A percentile compares a stretch with the other conserved stretches of the same genome.
Conservation (phyloP, 257 asterid species). For the Datura wrightii region DNA sequence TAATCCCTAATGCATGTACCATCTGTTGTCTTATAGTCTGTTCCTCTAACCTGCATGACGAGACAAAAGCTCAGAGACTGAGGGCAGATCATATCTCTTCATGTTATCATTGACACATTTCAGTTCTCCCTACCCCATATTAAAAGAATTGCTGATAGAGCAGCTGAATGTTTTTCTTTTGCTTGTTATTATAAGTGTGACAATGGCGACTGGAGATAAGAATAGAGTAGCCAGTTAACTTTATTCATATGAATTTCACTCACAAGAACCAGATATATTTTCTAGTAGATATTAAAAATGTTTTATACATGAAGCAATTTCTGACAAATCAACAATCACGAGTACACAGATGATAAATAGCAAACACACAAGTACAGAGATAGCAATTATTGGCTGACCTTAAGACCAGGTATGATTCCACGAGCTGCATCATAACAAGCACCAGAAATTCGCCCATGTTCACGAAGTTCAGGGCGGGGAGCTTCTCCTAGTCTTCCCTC, state of each 20-base stretch:
- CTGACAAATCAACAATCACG: not conserved
- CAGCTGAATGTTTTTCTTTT: not conserved
- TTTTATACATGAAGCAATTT: not conserved
- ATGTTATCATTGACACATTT: not conserved
- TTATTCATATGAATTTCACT: not conserved
- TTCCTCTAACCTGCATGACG: slow-evolving; percentile 77
- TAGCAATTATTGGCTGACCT: slow-evolving; percentile 50
- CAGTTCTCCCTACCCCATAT: not conserved
- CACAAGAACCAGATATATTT: not conserved
- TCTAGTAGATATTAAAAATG: not conserved
- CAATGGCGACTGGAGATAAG: not conserved
- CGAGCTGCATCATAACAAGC: slow-evolving; percentile 98
- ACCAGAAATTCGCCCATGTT: slow-evolving; percentile 91
- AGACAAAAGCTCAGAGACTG: not conserved
- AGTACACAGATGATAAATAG: slow-evolving; percentile 15
- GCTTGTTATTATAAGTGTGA: not conserved
- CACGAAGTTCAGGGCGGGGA: slow-evolving; percentile 89
- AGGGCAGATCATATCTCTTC: slow-evolving; percentile 19
- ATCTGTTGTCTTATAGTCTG: slow-evolving; percentile 78
- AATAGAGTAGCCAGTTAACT: not conserved
- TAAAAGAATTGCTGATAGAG: not conserved
- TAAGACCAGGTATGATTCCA: slow-evolving; percentile 80
- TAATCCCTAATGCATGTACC: slow-evolving; percentile 92
- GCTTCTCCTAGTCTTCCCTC: slow-evolving; percentile 97
- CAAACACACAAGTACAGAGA: slow-evolving; percentile 4